These are phyloP conservation scores for Penicillium chermesinum DNA, from an alignment of 495 filamentous ascomycete species.

Conservation along the genomic window DNA sequence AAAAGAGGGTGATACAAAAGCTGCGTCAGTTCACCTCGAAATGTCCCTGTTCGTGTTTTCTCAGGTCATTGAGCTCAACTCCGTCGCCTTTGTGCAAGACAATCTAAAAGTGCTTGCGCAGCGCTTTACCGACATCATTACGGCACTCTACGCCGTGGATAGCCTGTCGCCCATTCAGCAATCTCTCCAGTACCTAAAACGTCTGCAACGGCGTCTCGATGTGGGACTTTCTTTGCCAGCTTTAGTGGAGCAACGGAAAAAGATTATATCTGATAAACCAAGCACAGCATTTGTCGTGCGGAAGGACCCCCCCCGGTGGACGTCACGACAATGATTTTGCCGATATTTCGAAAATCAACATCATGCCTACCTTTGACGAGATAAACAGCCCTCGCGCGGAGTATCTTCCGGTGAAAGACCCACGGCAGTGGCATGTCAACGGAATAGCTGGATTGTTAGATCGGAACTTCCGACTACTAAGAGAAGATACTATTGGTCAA, in stretches of 20 bases:
- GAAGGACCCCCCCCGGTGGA: slow-evolving; percentile 15
- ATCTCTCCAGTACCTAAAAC: slow-evolving; percentile 1
- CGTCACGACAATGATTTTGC: slow-evolving; percentile 63
- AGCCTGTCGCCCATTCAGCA: neutral
- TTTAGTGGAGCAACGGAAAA: neutral
- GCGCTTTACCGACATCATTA: slow-evolving; percentile 1
- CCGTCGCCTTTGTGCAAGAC: slow-evolving; percentile 26
- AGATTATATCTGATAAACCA: neutral
- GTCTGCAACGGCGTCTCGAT: slow-evolving; percentile 1
- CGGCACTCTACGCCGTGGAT: neutral
- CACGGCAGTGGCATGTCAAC: slow-evolving; percentile 45
- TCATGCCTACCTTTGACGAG: slow-evolving; percentile 60
- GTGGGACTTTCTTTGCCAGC: slow-evolving; percentile 3
- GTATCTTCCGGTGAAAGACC: slow-evolving; percentile 55
- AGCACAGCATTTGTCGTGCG: neutral
- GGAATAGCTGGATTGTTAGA: slow-evolving; percentile 50
- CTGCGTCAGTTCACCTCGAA: neutral
- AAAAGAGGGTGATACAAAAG: neutral
- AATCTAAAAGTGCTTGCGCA: neutral
- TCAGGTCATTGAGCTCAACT: slow-evolving; percentile 27
- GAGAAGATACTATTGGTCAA: slow-evolving; percentile 30
- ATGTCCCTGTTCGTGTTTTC: slow-evolving; percentile 21
- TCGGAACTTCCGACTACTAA: slow-evolving; percentile 58
- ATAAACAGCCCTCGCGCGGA: slow-evolving; percentile 47
- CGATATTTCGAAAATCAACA: slow-evolving; percentile 53